These are phyloP conservation scores for Cutaneotrichosporon cavernicola DNA, from an alignment of 1,284 basidiomycete species.

Conservation along the genomic window DNA sequence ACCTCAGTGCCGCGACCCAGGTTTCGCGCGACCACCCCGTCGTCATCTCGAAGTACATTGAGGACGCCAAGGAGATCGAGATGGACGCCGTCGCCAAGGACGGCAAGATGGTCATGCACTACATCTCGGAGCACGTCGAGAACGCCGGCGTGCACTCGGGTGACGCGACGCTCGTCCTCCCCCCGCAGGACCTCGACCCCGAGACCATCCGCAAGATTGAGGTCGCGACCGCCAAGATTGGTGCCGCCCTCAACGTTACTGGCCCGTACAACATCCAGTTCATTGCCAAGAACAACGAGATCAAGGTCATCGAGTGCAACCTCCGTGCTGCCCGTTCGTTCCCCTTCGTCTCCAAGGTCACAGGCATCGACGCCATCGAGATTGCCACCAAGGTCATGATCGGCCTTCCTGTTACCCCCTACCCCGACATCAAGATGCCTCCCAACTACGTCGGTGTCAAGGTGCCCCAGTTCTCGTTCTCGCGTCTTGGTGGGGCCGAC, in stretches of 20 bases:
- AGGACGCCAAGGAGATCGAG: conserved; percentile 99
- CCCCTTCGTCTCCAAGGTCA: conserved; percentile 99
- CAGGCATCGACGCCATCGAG: conserved; percentile 94
- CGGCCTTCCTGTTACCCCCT: conserved; percentile 80
- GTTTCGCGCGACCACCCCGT: conserved; percentile 97
- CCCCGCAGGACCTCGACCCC: conserved; percentile 95
- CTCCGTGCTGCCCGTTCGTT: conserved; percentile 95
- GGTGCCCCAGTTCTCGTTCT: conserved; percentile 98
- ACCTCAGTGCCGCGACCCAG: conserved; percentile 91
- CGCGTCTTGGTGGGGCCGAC: conserved; percentile 90
- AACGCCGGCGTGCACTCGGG: conserved; percentile 98
- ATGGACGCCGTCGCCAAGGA: conserved; percentile 98
- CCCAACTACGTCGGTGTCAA: conserved; percentile 96
- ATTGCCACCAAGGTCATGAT: conserved; percentile 99
- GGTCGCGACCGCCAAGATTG: conserved; percentile 95
- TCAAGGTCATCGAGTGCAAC: conserved; percentile 99
- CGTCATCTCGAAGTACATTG: conserved; percentile 98
- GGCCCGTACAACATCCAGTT: conserved; percentile 99
- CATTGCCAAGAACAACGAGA: conserved; percentile 99
- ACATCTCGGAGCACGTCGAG: conserved; percentile 98
- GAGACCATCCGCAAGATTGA: conserved; percentile 94
- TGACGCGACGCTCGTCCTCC: conserved; percentile 95
- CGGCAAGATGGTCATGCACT: conserved; percentile 98
- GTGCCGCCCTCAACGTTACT: conserved; percentile 95
- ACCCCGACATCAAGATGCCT: conserved; percentile 83